Conservation (phyloP, 2,329 filamentous ascomycete genomes). For the Penicillium polonicum region DNA sequence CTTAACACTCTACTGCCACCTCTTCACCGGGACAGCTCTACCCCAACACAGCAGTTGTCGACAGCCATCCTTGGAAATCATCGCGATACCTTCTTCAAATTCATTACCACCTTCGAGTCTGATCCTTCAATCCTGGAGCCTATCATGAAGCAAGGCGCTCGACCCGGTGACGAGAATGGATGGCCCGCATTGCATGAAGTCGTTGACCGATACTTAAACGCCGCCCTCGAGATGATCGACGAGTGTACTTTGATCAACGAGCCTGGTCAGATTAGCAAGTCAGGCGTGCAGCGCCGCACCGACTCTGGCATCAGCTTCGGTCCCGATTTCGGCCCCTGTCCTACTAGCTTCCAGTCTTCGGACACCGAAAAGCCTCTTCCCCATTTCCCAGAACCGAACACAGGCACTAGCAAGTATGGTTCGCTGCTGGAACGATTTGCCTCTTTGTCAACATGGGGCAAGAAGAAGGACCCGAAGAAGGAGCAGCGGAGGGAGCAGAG, state of each 20-base stretch:
- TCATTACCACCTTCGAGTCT: constrained; percentile 59
- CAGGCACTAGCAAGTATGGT: constrained; percentile 33
- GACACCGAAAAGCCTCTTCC: constrained; percentile 43
- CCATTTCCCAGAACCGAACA: constrained; percentile 30
- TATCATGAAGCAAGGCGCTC: constrained; percentile 55
- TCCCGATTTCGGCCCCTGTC: constrained; percentile 46
- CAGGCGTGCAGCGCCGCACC: constrained; percentile 33
- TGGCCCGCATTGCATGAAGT: constrained; percentile 53
- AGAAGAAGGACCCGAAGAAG: constrained; percentile 23
- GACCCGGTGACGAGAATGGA: constrained; percentile 52
- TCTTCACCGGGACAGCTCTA: constrained; percentile 42
- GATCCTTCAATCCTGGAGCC: constrained; percentile 52
- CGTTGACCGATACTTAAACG: constrained; percentile 58
- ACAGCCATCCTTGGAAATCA: constrained; percentile 54
- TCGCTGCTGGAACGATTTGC: constrained; percentile 61
- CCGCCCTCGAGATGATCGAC: constrained; percentile 61
- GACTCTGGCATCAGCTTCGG: constrained; percentile 64
- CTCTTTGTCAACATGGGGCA: constrained; percentile 12
- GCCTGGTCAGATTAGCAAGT: constrained; percentile 36
- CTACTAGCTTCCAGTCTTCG: constrained; percentile 26
- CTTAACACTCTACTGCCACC: constrained; percentile 67
- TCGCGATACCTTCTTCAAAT: constrained; percentile 62
- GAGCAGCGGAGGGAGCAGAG: neutral
- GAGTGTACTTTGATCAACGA: constrained; percentile 55
- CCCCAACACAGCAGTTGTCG: constrained; percentile 55